A percentile compares a stretch with the other conserved stretches of the same genome.
Conservation (phyloP, 371 early-diverging fungal species). For the Zychaea mexicana region DNA sequence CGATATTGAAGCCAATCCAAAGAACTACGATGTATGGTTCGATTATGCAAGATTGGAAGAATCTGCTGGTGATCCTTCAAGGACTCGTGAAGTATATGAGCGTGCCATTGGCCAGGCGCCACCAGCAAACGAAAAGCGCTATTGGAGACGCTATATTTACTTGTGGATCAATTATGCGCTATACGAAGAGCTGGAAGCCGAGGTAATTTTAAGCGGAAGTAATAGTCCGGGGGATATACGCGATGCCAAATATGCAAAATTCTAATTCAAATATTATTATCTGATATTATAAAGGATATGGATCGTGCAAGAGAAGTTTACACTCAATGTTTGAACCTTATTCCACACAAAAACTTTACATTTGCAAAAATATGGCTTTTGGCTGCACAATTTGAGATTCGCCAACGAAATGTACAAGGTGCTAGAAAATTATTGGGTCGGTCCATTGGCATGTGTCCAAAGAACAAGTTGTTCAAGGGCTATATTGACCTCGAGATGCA, state of each 20-base stretch:
- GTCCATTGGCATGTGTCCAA: conserved; percentile 86
- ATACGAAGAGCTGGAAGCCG: conserved; percentile 89
- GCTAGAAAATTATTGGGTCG: conserved; percentile 88
- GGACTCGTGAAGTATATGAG: conserved; percentile 93
- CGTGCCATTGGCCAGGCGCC: conserved; percentile 93
- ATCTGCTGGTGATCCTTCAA: conserved; percentile 68
- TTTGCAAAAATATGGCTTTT: conserved; percentile 97
- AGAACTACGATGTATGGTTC: conserved; percentile 96
- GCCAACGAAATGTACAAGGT: conserved; percentile 69
- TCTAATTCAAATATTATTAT: not conserved
- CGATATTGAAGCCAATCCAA: conserved; percentile 75
- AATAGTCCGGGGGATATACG: not conserved
- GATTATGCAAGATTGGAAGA: conserved; percentile 93
- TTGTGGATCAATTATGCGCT: conserved; percentile 98
- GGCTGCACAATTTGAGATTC: conserved; percentile 90
- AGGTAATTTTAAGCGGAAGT: conserved; percentile 37
- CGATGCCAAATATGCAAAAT: too few relatives aligned
- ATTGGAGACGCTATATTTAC: conserved; percentile 97
- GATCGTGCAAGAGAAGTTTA: conserved; percentile 90
- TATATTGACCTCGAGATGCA: conserved; percentile 95
- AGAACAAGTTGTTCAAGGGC: conserved; percentile 86
- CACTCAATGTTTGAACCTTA: conserved; percentile 75
- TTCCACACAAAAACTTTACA: conserved; percentile 94
- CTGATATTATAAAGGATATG: conserved; percentile 71
- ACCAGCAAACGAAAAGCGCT: conserved; percentile 84